These are phyloP conservation scores for Galeopsis tetrahit DNA, from an alignment of 257 asterid species.

Conservation along the genomic window DNA sequence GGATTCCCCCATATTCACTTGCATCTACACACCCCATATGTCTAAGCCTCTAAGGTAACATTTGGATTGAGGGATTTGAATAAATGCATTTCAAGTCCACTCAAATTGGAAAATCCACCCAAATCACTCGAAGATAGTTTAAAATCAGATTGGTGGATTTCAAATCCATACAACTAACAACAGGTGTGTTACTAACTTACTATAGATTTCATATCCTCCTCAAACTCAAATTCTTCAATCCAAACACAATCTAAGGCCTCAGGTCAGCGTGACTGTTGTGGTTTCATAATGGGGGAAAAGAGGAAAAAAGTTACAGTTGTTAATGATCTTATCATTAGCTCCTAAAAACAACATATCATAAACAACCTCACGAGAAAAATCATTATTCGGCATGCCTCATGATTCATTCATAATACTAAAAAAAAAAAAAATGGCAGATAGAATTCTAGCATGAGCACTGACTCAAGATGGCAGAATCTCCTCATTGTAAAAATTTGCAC, in stretches of 20 bases:
- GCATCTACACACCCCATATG: neutral
- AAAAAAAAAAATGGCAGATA: neutral
- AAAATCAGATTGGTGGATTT: neutral
- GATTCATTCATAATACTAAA: neutral
- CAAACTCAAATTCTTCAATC: slow-evolving; percentile 1
- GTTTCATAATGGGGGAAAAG: neutral
- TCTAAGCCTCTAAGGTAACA: slow-evolving; percentile 16
- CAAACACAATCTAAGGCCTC: neutral
- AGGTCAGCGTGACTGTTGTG: neutral
- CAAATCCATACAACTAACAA: neutral
- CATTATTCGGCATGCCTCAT: neutral
- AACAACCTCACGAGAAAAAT: neutral
- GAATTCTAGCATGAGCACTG: slow-evolving; percentile 7
- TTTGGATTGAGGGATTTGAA: neutral
- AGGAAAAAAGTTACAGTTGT: neutral
- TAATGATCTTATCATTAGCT: neutral
- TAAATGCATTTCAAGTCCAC: neutral
- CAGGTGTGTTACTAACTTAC: neutral
- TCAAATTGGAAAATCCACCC: slow-evolving; percentile 6
- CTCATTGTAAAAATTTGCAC: neutral
- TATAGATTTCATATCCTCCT: neutral
- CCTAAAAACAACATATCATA: neutral
- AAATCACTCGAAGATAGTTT: neutral
- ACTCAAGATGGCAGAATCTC: neutral
- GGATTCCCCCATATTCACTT: neutral